Base-by-base conservation (phyloP, 352 stramenopile species). In the Pythium aristosporum region DNA sequence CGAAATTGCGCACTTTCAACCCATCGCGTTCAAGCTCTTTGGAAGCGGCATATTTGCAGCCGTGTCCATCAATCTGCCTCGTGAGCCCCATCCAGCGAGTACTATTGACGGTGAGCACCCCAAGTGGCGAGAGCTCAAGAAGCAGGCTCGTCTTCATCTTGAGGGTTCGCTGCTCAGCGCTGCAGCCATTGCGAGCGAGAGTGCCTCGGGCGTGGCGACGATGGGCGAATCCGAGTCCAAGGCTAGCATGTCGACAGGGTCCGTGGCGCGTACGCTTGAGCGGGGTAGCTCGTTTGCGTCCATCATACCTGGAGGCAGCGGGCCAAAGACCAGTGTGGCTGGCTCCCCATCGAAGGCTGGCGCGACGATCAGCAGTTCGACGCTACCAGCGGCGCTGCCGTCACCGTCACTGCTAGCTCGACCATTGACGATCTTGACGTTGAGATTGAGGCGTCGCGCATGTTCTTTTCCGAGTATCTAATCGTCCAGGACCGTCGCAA, bases 1-100 rank as follows among this genome's bases (percentile, higher is more conserved):
- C 37, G 91, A 98, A 63, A 82, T 98, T 39, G 96, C 92, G 5
- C 95, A 98, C 68, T 98, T 98, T 62, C 82, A 98, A 52, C 93
- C 96, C 2, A 74, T 98, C 16, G 79, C 82, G 34, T 93, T 98
- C 49, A 89, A 89, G 20, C 51, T 98, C 8, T 92, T 88, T 55
- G 94, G 91, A 1, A 73, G 76, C 50, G 95, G 92, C 6, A 96
- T 97, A 13, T 98, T 97, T 69, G 77, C 96, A 5, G 80, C 88
- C 20, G 87, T 98, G n/a, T 77, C 74, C 3, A 79, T 97, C 28
- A 94, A 89, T 54, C 76, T 98, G 25, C 96, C 95, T 6, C 85
- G 94, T 12, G 87, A 92, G 57, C 75, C 64, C 23, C 83, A 95
- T 11, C 68, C 82, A 2, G 70, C 75, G 9, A 88, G 79, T 56